Evolutionary conservation across 2,329 filamentous ascomycete species (phyloP).

Genomic region (Colletotrichum salicis): DNA sequence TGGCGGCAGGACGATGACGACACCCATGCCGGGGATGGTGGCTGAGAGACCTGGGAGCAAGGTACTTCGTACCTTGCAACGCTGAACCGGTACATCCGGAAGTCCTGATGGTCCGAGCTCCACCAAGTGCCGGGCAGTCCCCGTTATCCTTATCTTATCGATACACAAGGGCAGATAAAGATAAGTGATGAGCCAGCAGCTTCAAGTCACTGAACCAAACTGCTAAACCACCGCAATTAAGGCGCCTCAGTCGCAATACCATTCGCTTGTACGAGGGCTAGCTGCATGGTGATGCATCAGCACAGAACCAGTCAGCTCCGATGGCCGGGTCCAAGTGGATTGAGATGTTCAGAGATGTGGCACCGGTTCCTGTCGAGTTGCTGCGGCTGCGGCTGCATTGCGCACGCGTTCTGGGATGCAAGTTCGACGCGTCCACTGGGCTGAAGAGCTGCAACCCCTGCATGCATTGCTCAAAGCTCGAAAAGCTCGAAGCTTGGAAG

Average conservation of each 20-base stretch:
- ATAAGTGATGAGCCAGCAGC: too few species aligned
- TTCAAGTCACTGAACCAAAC: not conserved
- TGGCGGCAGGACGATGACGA: constrained; percentile 25
- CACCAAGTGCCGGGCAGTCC: not conserved
- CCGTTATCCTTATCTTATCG: not conserved
- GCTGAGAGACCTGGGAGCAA: not conserved
- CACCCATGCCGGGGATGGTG: constrained; percentile 23
- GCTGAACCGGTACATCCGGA: not conserved
- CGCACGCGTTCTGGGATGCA: too few species aligned
- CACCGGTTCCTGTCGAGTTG: constrained; percentile 19
- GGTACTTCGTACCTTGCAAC: not conserved
- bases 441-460: constrained; percentile 28
- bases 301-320: not conserved
- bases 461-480: constrained; percentile 14
- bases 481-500: not conserved
- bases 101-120: not conserved
- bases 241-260: not conserved
- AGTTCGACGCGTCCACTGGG: constrained; percentile 9
- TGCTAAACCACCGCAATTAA: not conserved
- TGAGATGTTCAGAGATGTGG: not conserved
- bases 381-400: constrained; percentile 18
- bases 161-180: not conserved
- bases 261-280: not conserved
- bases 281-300: not conserved
- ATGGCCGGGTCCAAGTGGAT: not conserved